Evolutionary conservation across 768 basidiomycete genomes (phyloP), one percentile per base, ranked within the genome.

Genomic region (Fomitopsis pulvina): DNA sequence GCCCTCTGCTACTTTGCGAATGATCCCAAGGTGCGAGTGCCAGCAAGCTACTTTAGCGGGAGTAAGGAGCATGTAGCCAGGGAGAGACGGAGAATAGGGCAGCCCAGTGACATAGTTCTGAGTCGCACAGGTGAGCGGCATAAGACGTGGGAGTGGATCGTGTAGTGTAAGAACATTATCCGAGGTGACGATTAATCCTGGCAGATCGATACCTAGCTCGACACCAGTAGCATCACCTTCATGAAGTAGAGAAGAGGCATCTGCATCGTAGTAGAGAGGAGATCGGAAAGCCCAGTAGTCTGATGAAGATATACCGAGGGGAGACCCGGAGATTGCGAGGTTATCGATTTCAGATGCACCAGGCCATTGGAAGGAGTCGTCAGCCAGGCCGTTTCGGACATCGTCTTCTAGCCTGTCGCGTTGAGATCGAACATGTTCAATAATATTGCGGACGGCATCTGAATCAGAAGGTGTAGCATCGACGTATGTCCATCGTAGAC

Each of bases 11-110:
- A 83, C 69, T 2, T 52, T 65, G 20, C 68, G 73, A 26, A 87
- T 74, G 29, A 74, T 69, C 26, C 66, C 71, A 10, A 80, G 52
- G 61, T 88, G 86, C 1, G 85, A 87, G 57, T n/a, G n/a, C n/a
- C n/a, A 34, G 32, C 32, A 34, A 10, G 85, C 83, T 29, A 87
- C 62, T 47, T 83, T 78, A 16, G 75, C 73, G 24, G 71, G 68
- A 1, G 81, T 80, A 43, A 89, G 76, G 26, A 79, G 53, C 61
- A 71, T 68, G 61, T 79, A 70, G 21, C 70, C 66, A 2, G 76
- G n/a, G 32, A 75, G 6, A 78, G 60, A 0, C 54, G 54, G 12
- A 68, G 53, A 71, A 76, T 12, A 50, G 47, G 22, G 57, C 52
- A 6, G n/a, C n/a, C 60, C 60, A 25, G 43, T 38, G 10, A 48